Percentiles rank a stretch among this genome's conserved stretches.
phyloP scores from a whole-genome alignment of 208 protist genomes.

The Crithidia sp. region DNA sequence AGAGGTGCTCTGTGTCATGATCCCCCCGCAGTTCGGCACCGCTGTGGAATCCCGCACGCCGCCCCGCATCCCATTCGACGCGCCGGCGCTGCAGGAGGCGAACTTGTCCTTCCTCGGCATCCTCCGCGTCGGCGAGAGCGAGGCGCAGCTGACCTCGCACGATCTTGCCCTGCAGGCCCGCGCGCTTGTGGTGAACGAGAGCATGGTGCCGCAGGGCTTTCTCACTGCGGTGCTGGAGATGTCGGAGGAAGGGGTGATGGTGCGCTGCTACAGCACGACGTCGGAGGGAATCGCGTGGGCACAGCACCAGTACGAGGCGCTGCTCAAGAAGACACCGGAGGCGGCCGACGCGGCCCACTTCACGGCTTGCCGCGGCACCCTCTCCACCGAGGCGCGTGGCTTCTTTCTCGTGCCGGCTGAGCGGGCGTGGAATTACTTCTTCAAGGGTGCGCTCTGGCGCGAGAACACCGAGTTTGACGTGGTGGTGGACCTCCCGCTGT shows the following conservation, averaged over 20 bases:
- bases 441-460: constrained; percentile 81
- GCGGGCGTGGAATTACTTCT: constrained; percentile 88
- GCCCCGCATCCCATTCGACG: constrained; percentile 62
- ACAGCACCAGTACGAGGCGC: constrained; percentile 46
- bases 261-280: constrained; percentile 83
- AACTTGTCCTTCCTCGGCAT: constrained; percentile 82
- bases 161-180: constrained; percentile 85
- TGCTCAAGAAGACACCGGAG: constrained; percentile 68
- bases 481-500: constrained; percentile 60
- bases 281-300: constrained; percentile 83
- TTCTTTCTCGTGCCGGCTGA: constrained; percentile 85
- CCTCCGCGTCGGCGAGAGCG: constrained; percentile 72
- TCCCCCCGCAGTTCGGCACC: constrained; percentile 85
- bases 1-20: constrained; percentile 86
- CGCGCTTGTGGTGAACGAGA: constrained; percentile 71
- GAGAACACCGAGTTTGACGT: constrained; percentile 83
- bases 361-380: constrained; percentile 58
- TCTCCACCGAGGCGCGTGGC: constrained; percentile 65
- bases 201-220: constrained; percentile 44
- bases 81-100: constrained; percentile 63
- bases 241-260: constrained; percentile 67
- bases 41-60: constrained; percentile 71
- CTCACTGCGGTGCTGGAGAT: constrained; percentile 58
- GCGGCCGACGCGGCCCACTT: constrained; percentile 53
- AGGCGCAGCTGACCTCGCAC: constrained; percentile 70